Percentiles rank a stretch among this genome's conserved stretches.
Conservation (phyloP, 192 early-diverging fungal species). For the Rhizophlyctis rosea region DNA sequence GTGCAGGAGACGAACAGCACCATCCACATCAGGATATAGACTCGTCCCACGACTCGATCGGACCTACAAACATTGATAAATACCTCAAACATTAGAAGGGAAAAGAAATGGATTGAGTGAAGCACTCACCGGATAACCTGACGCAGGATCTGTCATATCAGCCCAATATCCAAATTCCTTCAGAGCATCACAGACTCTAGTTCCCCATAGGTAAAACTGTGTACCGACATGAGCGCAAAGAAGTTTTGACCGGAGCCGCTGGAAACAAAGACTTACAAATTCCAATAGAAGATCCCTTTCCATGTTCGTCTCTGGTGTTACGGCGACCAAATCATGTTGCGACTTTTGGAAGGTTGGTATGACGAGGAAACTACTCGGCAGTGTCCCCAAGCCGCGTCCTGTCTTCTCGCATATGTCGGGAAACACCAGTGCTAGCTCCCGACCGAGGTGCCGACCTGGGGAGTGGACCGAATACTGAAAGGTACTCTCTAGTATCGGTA, state of each 20-base stretch:
- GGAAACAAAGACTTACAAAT: conserved; percentile 46
- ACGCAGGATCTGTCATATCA: conserved; percentile 88
- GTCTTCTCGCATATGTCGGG: conserved; percentile 27
- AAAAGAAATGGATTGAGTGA: neutral
- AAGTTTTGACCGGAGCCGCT: neutral
- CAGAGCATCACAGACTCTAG: conserved; percentile 52
- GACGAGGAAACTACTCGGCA: conserved; percentile 55
- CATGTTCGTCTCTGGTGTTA: conserved; percentile 60
- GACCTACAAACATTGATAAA: conserved; percentile 25
- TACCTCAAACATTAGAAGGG: neutral
- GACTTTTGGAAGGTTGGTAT: conserved; percentile 82
- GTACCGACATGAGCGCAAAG: conserved; percentile 1
- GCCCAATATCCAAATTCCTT: conserved; percentile 71
- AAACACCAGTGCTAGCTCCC: conserved; percentile 74
- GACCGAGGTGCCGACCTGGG: conserved; percentile 30
- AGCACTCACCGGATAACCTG: conserved; percentile 70
- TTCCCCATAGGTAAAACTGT: conserved; percentile 73
- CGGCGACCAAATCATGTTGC: conserved; percentile 71
- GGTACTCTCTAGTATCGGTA: too few species aligned
- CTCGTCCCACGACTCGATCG: conserved; percentile 67
- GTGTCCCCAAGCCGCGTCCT: conserved; percentile 6
- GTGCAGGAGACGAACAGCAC: conserved; percentile 67
- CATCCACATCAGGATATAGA: conserved; percentile 88
- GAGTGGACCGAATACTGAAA: conserved; percentile 34
- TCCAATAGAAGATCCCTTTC: conserved; percentile 83